phyloP scores from a whole-genome alignment of 2,329 filamentous ascomycete genomes.

The Aspergillus flavus region DNA sequence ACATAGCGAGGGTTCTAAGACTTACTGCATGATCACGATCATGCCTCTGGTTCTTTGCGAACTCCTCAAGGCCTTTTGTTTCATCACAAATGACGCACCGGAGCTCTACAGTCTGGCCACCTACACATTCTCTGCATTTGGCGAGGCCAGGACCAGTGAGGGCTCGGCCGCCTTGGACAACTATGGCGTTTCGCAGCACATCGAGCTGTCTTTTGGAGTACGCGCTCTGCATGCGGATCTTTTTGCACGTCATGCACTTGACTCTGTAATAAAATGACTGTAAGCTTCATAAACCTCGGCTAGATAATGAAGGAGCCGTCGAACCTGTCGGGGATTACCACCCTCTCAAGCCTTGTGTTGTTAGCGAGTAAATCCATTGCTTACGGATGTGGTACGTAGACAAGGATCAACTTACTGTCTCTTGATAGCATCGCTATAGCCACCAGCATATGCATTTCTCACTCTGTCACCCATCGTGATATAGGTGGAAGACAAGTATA shows the following conservation, averaged over 20 bases:
- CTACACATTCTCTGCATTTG: slow-evolving; percentile 50
- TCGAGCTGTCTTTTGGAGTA: slow-evolving; percentile 54
- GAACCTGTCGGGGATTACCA: slow-evolving; percentile 37
- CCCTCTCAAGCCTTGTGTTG: slow-evolving; percentile 27
- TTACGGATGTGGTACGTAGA: not conserved
- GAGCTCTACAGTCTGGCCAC: slow-evolving; percentile 48
- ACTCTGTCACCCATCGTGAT: not conserved
- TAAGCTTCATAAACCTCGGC: not conserved
- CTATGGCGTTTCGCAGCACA: slow-evolving; percentile 32
- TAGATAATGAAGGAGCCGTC: not conserved
- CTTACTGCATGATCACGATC: slow-evolving; percentile 51
- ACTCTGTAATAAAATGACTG: slow-evolving; percentile 37
- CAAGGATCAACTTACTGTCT: slow-evolving; percentile 22
- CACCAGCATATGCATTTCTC: slow-evolving; percentile 25
- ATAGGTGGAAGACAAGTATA: not conserved
- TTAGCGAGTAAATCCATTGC: not conserved
- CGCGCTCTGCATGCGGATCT: slow-evolving; percentile 36
- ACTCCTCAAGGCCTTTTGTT: slow-evolving; percentile 51
- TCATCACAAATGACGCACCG: slow-evolving; percentile 51
- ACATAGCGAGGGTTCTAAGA: slow-evolving; percentile 5
- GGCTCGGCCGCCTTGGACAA: slow-evolving; percentile 18
- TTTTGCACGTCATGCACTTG: slow-evolving; percentile 51
- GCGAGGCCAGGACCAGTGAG: slow-evolving; percentile 24
- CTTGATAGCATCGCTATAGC: slow-evolving; percentile 28
- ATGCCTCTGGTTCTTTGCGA: slow-evolving; percentile 52